A percentile compares a stretch with the other conserved stretches of the same genome.
Evolutionary conservation across 73 alveolate species (phyloP).

Genomic region (Diophrys sp.): DNA sequence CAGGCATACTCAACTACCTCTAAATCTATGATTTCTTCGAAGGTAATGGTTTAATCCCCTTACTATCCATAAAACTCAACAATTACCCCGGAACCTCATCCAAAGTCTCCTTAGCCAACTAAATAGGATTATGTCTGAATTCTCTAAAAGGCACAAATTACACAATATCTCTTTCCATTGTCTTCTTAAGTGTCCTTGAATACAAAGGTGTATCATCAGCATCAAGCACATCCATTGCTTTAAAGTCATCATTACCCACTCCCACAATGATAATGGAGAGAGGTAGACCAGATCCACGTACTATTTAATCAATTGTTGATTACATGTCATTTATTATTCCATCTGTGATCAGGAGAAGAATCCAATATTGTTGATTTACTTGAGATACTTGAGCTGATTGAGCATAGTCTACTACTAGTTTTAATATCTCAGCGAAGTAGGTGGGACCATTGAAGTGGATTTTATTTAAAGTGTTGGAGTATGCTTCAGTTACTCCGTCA

Average conservation of each 20-base stretch:
- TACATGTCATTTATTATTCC: conserved; percentile 91
- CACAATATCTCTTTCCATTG: conserved; percentile 21
- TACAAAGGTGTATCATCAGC: conserved; percentile 12
- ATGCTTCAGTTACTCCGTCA: conserved; percentile 49
- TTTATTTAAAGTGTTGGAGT: conserved; percentile 42
- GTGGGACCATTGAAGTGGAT: conserved; percentile 65
- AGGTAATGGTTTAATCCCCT: too few relatives aligned
- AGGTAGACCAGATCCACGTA: conserved; percentile 88
- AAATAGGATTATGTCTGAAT: neutral
- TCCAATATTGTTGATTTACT: conserved; percentile 24
- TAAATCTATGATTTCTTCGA: too few relatives aligned
- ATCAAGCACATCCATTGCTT: conserved; percentile 8
- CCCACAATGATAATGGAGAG: conserved; percentile 92
- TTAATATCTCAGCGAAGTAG: conserved; percentile 54
- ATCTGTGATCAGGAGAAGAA: conserved; percentile 90
- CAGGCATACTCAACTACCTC: too few relatives aligned
- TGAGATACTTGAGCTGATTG: conserved; percentile 17
- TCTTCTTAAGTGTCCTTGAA: conserved; percentile 7
- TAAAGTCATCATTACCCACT: conserved; percentile 90
- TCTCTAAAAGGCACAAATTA: conserved; percentile 24
- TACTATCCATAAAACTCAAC: too few relatives aligned
- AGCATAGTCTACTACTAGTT: conserved; percentile 17
- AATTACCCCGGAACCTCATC: neutral
- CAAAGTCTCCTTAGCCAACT: neutral
- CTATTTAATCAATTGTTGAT: conserved; percentile 83